Evolutionary conservation across 306 rosid genomes (phyloP), one percentile per base, ranked within the genome.

Genomic region (Dryas drummondii): DNA sequence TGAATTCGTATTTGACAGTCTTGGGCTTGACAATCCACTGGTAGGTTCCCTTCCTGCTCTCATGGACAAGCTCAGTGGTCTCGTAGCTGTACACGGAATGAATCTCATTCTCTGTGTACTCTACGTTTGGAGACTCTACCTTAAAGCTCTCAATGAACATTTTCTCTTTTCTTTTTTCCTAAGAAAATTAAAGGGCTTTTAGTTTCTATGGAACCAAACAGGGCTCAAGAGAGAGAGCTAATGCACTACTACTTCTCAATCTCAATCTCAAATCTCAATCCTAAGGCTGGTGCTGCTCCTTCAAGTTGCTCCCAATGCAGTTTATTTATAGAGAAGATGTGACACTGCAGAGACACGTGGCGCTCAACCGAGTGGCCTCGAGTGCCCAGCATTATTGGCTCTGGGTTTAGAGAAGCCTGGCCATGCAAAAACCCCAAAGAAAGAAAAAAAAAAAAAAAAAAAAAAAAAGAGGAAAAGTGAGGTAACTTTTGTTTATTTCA

Each of bases 11-110:
- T 84, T 88, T 84, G 50, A 94, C 88, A 60, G 96, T 82, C 51
- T 88, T 94, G 70, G 99, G 99, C 70, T 86, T 92, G 1, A 94
- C 97, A 79, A 83, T 89, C 99, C 99, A 94, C 51, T 94, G 97
- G 9, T 90, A 94, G 7, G 90, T 66, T 37, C 98, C 98, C 67
- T 90, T 87, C 40, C 93, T 73, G 80, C 83, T 90, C 83, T 90
- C 96, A 6, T 94, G 99, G 26, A 92, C 91, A 41, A 94, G 96
- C 84, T 92, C 97, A 0, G 99, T 92, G 74, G 99, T 94, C 64
- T 92, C 93, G 26, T 94, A 94, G 51, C 80, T 86, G 86, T 94
- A 94, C 49, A 90, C 87, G 9, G 99, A 94, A 4, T 89, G 91
- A 81, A 94, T 94, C 90, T 92, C 96, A 62, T 79, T 62, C 51